Evolutionary conservation across 1,284 basidiomycete genomes (phyloP), one percentile per base, ranked within the genome.

Genomic region (Apiotrichum akiyoshidainum): DNA sequence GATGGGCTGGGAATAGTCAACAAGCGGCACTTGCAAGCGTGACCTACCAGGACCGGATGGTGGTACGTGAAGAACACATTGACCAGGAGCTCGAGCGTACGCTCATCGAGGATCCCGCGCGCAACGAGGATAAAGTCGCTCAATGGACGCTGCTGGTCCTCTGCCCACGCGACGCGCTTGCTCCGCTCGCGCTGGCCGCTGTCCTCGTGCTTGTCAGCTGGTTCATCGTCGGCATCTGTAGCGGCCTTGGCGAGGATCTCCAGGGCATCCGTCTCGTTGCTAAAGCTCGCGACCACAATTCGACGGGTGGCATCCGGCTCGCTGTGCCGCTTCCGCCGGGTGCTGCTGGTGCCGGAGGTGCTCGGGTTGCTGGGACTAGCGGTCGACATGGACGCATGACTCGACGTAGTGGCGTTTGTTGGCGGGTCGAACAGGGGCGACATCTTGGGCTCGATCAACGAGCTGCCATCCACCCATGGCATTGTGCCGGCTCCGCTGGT

Each of bases 241-340:
- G 76, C 76, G 0, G 78, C 77, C 60, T 75, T 70, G 31, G 77
- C 78, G 31, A 79, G 65, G 13, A 79, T 76, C 52, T 75, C 72
- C 35, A 79, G 63, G 6, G 78, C 78, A 55, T 79, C 78, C 55
- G 72, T 75, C 66, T 79, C 78, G 53, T 79, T 79, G 57, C 69
- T 71, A 63, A 79, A 73, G 54, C 70, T 75, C 9, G 75, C 75
- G 33, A 74, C 71, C 21, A 78, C 73, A 52, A 79, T 76, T 16
- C 69, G 65, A 13, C 72, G 58, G 9, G 71, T 71, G 7, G 69
- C 66, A 37, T 71, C 69, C 17, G 67, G 63, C 39, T 59, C 62
- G 26, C 58, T 58, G 49, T 63, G 46, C n/a, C 48, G 46, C 33
- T 53, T 46, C 37, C 55, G 52, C 35, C 57, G 41, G 21, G 45